A percentile compares a stretch with the other conserved stretches of the same genome.
phyloP scores from a whole-genome alignment of 192 early-diverging fungal species.

The Entomortierella lignicola region DNA sequence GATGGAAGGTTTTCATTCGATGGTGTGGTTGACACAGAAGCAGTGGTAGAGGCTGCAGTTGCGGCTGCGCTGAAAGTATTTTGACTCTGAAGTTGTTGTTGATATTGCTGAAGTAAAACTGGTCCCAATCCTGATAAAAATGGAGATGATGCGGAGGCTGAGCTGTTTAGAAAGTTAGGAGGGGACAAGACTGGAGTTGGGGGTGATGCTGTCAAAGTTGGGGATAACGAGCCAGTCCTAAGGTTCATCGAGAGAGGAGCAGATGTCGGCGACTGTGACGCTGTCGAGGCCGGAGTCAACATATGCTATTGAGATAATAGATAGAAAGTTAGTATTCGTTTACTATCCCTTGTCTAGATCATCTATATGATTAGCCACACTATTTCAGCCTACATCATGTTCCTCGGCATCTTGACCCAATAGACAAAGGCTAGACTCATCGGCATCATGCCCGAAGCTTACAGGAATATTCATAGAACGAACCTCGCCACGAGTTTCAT shows the following conservation, averaged over 20 bases:
- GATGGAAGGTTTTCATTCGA: slow-evolving; percentile 2
- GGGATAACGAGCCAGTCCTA: slow-evolving; percentile 26
- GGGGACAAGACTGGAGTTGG: slow-evolving; percentile 37
- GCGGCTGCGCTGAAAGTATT: slow-evolving; percentile 3
- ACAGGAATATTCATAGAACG: slow-evolving; percentile 53
- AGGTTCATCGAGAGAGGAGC: slow-evolving; percentile 8
- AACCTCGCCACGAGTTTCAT: slow-evolving; percentile 13
- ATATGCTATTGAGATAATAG: slow-evolving; percentile 4
- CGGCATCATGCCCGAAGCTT: slow-evolving; percentile 21
- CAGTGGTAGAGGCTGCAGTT: not conserved
- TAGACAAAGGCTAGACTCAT: slow-evolving; percentile 25
- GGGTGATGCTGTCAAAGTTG: slow-evolving; percentile 45
- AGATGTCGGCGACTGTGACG: slow-evolving; percentile 28
- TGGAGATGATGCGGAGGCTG: not conserved
- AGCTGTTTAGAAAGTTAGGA: slow-evolving; percentile 23
- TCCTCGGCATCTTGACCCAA: slow-evolving; percentile 3
- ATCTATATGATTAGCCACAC: not conserved
- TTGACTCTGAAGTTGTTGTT: slow-evolving; percentile 40
- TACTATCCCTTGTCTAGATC: not conserved
- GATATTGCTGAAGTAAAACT: slow-evolving; percentile 43
- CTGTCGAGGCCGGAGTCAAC: slow-evolving; percentile 27
- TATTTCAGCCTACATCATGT: not conserved
- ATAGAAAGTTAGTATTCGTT: not conserved
- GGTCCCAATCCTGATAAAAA: slow-evolving; percentile 12
- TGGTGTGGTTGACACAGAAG: not conserved